Evolutionary conservation across 495 filamentous ascomycete genomes (phyloP), one percentile per base, ranked within the genome.

Genomic region (Penicillium manginii): DNA sequence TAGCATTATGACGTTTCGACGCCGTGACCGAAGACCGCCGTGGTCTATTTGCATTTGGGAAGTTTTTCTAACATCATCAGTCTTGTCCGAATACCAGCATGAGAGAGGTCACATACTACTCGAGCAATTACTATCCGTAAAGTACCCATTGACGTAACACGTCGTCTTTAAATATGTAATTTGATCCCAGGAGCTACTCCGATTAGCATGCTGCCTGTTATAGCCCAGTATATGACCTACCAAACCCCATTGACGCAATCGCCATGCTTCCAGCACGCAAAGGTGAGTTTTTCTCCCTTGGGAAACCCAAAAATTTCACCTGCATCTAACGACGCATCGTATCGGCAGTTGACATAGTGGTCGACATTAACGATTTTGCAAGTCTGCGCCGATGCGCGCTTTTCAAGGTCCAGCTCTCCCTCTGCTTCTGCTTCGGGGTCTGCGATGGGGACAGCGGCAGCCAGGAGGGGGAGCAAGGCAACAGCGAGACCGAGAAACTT

Each of bases 11-110:
- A 14, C 35, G 1, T 11, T 4, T 8, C 19, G 9, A 52, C 32
- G n/a, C n/a, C n/a, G n/a, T n/a, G n/a, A 40, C 40, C 32, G 50
- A 52, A 32, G 50, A 37, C 50, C 0, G 50, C 29, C n/a, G 32
- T 8, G 40, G 32, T 32, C 50, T 53, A 53, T 18, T 53, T 43
- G 51, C 51, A 53, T 42, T 53, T 53, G 35, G 51, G 51, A 10
- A 53, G 51, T 53, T 53, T 53, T 53, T 53, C 51, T 53, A 53
- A 53, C 51, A 43, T 53, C 35, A 29, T 53, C 51, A 53, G 51
- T 53, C 35, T 42, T 42, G 21, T 43, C 35, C 51, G 42, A 53
- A 53, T 43, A 53, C 51, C 51, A 53, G 18, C 35, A 37, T 33
- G 31, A 33, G 31, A 53, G 51, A 42, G 18, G 21, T 53, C 10